Evolutionary conservation across 176 grass and related monocot species (phyloP).

Genomic region (Calamus simplicifolius): DNA sequence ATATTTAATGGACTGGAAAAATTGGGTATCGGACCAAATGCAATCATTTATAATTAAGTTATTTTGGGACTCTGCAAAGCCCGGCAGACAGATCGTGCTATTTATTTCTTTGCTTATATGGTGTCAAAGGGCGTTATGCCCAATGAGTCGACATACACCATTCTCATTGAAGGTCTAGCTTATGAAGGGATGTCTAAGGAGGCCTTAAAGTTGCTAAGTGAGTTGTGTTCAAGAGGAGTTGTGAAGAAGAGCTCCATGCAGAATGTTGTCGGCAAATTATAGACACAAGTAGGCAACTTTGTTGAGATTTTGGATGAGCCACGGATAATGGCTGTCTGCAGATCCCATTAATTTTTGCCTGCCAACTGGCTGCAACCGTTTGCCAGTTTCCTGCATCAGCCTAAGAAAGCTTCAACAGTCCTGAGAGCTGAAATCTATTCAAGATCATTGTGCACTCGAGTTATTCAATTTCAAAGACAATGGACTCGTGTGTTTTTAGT

Average conservation of each 20-base stretch:
- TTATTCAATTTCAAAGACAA: too few relatives aligned
- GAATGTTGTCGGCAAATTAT: background rate
- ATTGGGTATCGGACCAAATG: conserved; percentile 30
- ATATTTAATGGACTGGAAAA: conserved; percentile 37
- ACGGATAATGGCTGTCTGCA: too few relatives aligned
- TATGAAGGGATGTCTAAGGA: conserved; percentile 46
- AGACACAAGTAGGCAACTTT: background rate
- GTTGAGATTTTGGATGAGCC: conserved; percentile 7
- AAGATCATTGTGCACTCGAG: too few relatives aligned
- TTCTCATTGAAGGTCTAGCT: conserved; percentile 54
- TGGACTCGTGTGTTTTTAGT: too few relatives aligned
- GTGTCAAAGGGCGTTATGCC: conserved; percentile 58
- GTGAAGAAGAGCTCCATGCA: conserved; percentile 36
- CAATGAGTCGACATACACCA: conserved; percentile 44
- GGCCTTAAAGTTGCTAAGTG: conserved; percentile 42
- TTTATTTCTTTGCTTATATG: conserved; percentile 57
- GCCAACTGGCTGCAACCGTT: too few relatives aligned
- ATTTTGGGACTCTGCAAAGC: conserved; percentile 48
- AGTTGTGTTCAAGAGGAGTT: conserved; percentile 45
- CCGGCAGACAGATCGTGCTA: conserved; percentile 44
- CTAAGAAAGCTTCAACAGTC: too few relatives aligned
- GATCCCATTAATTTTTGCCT: too few relatives aligned
- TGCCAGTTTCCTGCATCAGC: too few relatives aligned
- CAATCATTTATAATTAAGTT: conserved; percentile 44
- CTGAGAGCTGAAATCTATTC: too few relatives aligned